Base-by-base conservation (phyloP, 1,284 basidiomycete genomes). In the Cryptococcus neoformans region DNA sequence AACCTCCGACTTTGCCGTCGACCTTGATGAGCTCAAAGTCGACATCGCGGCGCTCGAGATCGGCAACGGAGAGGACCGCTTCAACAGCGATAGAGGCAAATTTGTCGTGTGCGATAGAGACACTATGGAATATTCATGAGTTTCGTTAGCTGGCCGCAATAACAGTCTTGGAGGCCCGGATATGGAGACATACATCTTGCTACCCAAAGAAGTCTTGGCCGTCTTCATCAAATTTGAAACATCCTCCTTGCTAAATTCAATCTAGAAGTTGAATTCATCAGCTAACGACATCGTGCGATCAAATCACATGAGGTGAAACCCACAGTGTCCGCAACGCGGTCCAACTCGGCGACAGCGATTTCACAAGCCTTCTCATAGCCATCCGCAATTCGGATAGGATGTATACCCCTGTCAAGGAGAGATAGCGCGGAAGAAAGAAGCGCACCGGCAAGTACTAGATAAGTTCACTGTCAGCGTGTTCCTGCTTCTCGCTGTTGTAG, bases 1-100 rank as follows among this genome's bases (percentile, higher is more conserved):
- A 91, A 46, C 96, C 95, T 54, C 95, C 96, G 63, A 98, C 93
- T 81, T 99, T 99, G 73, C 95, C 95, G 70, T 97, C 92, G 37
- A 99, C 95, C 79, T 99, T 99, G 84, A 99, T 98, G 62, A 99
- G 83, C 80, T 99, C 95, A 78, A 99, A 99, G 58, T 91, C 89
- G 28, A 99, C 95, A 76, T 99, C 96, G 59, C 87, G 87, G 57
- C 96, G 88, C 64, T 94, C 87, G 53, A 99, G 82, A 76, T 99
- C 95, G 12, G 95, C 95, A 9, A 99, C 96, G 0, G 89, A 86
- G 46, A 99, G 81, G 12, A 99, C 95, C 16, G 95, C 91, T 69
- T 99, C 94, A 46, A 98, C 92, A 16, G 96, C 96, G 67, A 99
- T 99, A 78, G 93, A 86, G 14, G 96, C 93, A 76, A 98, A 99